A percentile compares a stretch with the other conserved stretches of the same genome.
Conservation (phyloP, 2,329 filamentous ascomycete genomes). For the Alternaria triticina region DNA sequence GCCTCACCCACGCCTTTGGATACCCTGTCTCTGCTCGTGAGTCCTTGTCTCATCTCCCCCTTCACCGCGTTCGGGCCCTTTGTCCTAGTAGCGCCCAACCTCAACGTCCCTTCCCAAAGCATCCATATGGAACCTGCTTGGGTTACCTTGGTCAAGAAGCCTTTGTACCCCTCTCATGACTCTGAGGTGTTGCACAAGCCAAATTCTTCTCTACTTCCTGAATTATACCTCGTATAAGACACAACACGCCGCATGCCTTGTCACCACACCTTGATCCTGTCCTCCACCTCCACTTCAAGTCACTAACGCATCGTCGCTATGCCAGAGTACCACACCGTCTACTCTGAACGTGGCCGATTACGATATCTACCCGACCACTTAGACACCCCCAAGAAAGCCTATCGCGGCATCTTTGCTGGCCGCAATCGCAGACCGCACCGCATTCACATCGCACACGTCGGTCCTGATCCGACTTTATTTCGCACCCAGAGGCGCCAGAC, state of each 20-base stretch:
- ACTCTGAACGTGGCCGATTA: constrained; percentile 47
- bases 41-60: constrained; percentile 46
- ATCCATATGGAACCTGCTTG: constrained; percentile 38
- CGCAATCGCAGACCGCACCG: constrained; percentile 62
- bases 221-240: constrained; percentile 29
- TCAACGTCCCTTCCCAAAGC: constrained; percentile 39
- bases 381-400: constrained; percentile 29
- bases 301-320: constrained; percentile 43
- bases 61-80: constrained; percentile 34
- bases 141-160: constrained; percentile 38
- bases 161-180: constrained; percentile 45
- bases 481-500: constrained; percentile 36
- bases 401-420: constrained; percentile 54
- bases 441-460: constrained; percentile 62
- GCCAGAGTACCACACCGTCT: constrained; percentile 49
- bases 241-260: constrained; percentile 22
- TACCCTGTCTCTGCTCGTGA: constrained; percentile 33
- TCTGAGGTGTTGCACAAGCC: constrained; percentile 38
- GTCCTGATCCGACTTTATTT: constrained; percentile 48
- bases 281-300: constrained; percentile 22
- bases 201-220: constrained; percentile 20
- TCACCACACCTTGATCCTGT: constrained; percentile 8
- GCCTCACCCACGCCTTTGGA: constrained; percentile 29
- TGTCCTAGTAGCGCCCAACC: constrained; percentile 36
- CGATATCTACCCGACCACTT: constrained; percentile 48